Evolutionary conservation across 768 basidiomycete genomes (phyloP).

Genomic region (Mrakia gelida): DNA sequence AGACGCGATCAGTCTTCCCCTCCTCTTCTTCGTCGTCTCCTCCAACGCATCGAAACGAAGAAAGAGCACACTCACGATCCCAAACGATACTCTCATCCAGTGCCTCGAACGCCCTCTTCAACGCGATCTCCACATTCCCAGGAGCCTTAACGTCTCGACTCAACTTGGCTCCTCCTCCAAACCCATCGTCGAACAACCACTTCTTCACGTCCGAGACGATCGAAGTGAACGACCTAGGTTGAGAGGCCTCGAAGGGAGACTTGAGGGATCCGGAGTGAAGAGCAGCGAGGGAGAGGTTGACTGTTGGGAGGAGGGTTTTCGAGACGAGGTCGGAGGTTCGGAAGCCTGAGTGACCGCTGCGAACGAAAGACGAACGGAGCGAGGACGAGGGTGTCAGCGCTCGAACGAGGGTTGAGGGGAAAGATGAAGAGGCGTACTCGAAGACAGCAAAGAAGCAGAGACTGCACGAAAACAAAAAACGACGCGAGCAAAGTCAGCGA

Average conservation of each 20-base stretch:
- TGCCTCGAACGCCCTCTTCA: constrained; percentile 18
- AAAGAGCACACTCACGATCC: constrained; percentile 5
- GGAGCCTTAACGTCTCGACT: not conserved
- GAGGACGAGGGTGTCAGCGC: not conserved
- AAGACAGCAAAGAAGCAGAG: constrained; percentile 70
- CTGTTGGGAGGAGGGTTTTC: constrained; percentile 74
- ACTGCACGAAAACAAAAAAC: constrained; percentile 61
- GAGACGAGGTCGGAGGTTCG: constrained; percentile 81
- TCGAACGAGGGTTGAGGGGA: constrained; percentile 28
- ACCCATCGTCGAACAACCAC: constrained; percentile 37
- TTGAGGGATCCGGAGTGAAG: constrained; percentile 36
- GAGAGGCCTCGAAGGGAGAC: constrained; percentile 23
- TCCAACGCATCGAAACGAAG: not conserved
- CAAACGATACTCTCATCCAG: constrained; percentile 28
- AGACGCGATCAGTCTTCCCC: not conserved
- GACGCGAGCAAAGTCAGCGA: constrained; percentile 47
- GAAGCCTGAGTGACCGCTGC: constrained; percentile 68
- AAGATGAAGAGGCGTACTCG: constrained; percentile 35
- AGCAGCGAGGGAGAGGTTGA: constrained; percentile 63
- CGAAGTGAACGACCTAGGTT: constrained; percentile 1
- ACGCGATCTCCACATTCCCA: not conserved
- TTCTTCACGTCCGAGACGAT: constrained; percentile 39
- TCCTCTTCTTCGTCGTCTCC: not conserved
- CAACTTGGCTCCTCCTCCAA: not conserved
- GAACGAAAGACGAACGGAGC: constrained; percentile 45